phyloP scores from a whole-genome alignment of 352 stramenopile genomes.

The Phytophthora parvispora region DNA sequence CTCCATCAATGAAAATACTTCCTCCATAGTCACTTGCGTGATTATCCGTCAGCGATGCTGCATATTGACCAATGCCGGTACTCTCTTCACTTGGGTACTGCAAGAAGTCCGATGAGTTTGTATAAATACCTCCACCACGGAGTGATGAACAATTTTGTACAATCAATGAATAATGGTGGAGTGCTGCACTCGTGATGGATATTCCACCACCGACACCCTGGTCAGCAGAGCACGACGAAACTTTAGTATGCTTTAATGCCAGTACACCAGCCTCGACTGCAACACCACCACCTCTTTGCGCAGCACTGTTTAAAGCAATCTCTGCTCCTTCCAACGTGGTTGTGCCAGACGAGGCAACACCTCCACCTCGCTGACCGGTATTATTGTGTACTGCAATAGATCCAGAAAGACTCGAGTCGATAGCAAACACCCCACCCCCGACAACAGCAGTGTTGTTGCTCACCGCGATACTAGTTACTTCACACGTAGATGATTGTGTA shows the following conservation, averaged over 20 bases:
- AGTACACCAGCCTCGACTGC: slow-evolving; percentile 28
- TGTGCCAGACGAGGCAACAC: slow-evolving; percentile 15
- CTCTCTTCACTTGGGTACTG: slow-evolving; percentile 14
- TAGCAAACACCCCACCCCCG: slow-evolving; percentile 39
- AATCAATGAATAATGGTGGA: slow-evolving; percentile 26
- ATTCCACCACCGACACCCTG: slow-evolving; percentile 41
- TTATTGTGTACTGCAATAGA: slow-evolving; percentile 29
- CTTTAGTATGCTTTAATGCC: slow-evolving; percentile 23
- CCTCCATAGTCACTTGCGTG: slow-evolving; percentile 38
- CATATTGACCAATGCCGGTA: background rate
- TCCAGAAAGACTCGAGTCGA: slow-evolving; percentile 32
- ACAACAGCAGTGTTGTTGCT: slow-evolving; percentile 28
- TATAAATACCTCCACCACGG: slow-evolving; percentile 45
- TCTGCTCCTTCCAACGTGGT: slow-evolving; percentile 21
- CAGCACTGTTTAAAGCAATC: slow-evolving; percentile 31
- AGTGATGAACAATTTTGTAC: slow-evolving; percentile 28
- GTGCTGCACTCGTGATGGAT: slow-evolving; percentile 16
- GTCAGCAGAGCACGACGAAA: slow-evolving; percentile 22
- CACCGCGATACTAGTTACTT: slow-evolving; percentile 3
- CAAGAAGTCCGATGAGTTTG: slow-evolving; percentile 30
- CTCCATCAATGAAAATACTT: slow-evolving; percentile 40
- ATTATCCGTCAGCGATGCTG: slow-evolving; percentile 9
- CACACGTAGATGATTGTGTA: slow-evolving; percentile 6
- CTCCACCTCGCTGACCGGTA: slow-evolving; percentile 35
- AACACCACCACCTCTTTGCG: slow-evolving; percentile 36